A percentile compares a stretch with the other conserved stretches of the same genome.
Conservation (phyloP, 2,329 filamentous ascomycete genomes). For the Paecilomyces sp. region DNA sequence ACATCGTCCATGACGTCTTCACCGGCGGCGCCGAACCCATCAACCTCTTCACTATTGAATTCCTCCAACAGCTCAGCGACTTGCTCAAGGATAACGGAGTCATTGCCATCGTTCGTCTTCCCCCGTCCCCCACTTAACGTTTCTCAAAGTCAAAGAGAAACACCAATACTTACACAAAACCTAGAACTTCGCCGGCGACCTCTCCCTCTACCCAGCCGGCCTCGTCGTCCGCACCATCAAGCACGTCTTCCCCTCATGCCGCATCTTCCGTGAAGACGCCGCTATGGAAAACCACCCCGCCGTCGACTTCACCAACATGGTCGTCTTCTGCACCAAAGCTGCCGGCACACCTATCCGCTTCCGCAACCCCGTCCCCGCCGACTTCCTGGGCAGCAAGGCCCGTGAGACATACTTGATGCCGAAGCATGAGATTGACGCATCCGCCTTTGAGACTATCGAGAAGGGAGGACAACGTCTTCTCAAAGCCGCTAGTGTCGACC, state of each 20-base stretch:
- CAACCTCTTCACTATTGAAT: slow-evolving; percentile 78
- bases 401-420: slow-evolving; percentile 66
- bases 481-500: slow-evolving; percentile 50
- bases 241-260: slow-evolving; percentile 78
- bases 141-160: neutral
- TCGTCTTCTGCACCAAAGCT: slow-evolving; percentile 81
- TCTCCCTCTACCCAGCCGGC: slow-evolving; percentile 66
- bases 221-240: slow-evolving; percentile 78
- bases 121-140: neutral
- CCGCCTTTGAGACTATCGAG: slow-evolving; percentile 28
- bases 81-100: slow-evolving; percentile 73
- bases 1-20: slow-evolving; percentile 96
- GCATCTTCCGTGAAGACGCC: slow-evolving; percentile 76
- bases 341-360: slow-evolving; percentile 51
- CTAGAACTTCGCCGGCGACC: slow-evolving; percentile 91
- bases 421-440: slow-evolving; percentile 56
- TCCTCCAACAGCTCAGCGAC: slow-evolving; percentile 62
- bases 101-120: slow-evolving; percentile 69
- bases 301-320: slow-evolving; percentile 87
- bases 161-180: slow-evolving; percentile 5
- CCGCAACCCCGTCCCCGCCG: slow-evolving; percentile 54
- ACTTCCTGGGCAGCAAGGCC: slow-evolving; percentile 66
- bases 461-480: slow-evolving; percentile 37
- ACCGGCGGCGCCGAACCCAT: slow-evolving; percentile 91
- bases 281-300: slow-evolving; percentile 31